Evolutionary conservation across 2,329 filamentous ascomycete genomes (phyloP).

Genomic region (Penicillium sumatraense): DNA sequence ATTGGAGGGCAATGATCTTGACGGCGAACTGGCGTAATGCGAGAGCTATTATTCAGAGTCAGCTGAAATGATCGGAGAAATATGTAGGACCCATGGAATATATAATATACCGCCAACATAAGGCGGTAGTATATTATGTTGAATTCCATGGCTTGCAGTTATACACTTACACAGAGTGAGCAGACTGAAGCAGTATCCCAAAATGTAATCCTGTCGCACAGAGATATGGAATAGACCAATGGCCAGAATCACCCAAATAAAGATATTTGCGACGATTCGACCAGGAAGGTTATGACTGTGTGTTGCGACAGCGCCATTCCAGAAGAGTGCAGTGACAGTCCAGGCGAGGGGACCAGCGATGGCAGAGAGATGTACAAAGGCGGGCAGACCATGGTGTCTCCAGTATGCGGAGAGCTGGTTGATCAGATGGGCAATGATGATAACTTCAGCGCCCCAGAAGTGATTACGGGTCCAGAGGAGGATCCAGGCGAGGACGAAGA

Average conservation of each 20-base stretch:
- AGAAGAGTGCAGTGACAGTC: slow-evolving; percentile 85
- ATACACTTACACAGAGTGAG: slow-evolving; percentile 66
- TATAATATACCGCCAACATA: too few relatives aligned
- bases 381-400: slow-evolving; percentile 72
- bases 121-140: too few relatives aligned
- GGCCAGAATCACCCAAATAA: slow-evolving; percentile 80
- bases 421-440: slow-evolving; percentile 79
- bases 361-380: slow-evolving; percentile 75
- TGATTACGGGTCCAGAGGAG: slow-evolving; percentile 78
- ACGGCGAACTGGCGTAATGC: slow-evolving; percentile 77
- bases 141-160: neutral
- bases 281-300: slow-evolving; percentile 68
- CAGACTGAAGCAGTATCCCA: slow-evolving; percentile 78
- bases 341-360: slow-evolving; percentile 81
- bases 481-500: slow-evolving; percentile 80
- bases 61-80: too few relatives aligned
- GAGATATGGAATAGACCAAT: slow-evolving; percentile 78
- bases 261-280: slow-evolving; percentile 82
- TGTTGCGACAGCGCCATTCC: slow-evolving; percentile 85
- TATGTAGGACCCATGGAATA: too few relatives aligned
- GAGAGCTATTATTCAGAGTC: slow-evolving; percentile 55
- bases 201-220: slow-evolving; percentile 73
- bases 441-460: slow-evolving; percentile 76
- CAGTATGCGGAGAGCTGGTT: slow-evolving; percentile 81
- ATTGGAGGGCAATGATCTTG: slow-evolving; percentile 79